phyloP scores from a whole-genome alignment of 2,329 filamentous ascomycete genomes.

The Acrocalymma vagum region DNA sequence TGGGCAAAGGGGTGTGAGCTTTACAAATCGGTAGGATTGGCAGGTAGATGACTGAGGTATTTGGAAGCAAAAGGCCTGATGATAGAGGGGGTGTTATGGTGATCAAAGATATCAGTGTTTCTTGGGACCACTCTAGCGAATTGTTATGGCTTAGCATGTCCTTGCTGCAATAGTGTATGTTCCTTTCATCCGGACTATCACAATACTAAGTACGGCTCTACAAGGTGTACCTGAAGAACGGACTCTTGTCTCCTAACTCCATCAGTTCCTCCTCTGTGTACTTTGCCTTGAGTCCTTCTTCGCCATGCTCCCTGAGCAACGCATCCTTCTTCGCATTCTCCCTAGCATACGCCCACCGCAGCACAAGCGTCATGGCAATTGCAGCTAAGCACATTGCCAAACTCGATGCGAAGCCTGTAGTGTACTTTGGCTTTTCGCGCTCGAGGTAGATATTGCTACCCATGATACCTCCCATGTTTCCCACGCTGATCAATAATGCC shows the following conservation, averaged over 20 bases:
- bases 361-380: constrained; percentile 53
- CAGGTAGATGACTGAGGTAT: too few relatives aligned
- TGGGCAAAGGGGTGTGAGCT: too few relatives aligned
- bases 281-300: constrained; percentile 43
- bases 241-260: constrained; percentile 52
- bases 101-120: too few relatives aligned
- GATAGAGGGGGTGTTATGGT: too few relatives aligned
- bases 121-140: too few relatives aligned
- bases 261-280: constrained; percentile 52
- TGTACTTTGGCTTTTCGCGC: constrained; percentile 58
- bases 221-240: constrained; percentile 51
- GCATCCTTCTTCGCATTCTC: constrained; percentile 39
- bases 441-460: constrained; percentile 60
- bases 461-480: constrained; percentile 56
- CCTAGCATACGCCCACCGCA: constrained; percentile 52
- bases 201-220: too few relatives aligned
- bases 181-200: too few relatives aligned
- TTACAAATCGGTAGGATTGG: too few relatives aligned
- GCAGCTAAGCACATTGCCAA: constrained; percentile 57
- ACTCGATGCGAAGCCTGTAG: constrained; percentile 59
- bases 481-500: constrained; percentile 58
- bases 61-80: too few relatives aligned
- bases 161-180: too few relatives aligned
- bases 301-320: constrained; percentile 35
- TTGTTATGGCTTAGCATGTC: too few relatives aligned